Conservation (phyloP, 139 green algal genomes). For the Chlorella sp. region DNA sequence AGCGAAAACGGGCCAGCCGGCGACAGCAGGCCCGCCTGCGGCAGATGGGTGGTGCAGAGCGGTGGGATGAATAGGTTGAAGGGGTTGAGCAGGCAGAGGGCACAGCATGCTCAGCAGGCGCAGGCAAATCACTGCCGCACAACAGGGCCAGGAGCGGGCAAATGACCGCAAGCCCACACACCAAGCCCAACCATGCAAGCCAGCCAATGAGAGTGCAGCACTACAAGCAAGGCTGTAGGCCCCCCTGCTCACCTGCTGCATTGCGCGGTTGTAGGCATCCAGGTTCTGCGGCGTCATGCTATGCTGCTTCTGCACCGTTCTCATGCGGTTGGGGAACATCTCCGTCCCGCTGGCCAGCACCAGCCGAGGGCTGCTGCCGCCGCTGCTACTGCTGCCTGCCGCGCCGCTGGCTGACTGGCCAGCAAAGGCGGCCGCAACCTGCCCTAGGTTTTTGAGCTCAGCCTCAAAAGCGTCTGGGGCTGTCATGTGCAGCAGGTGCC, state of each 20-base stretch:
- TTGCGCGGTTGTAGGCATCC: constrained; percentile 22
- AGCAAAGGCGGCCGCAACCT: not conserved
- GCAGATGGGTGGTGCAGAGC: not conserved
- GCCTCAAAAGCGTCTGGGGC: not conserved
- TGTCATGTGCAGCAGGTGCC: constrained; percentile 34
- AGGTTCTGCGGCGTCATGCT: constrained; percentile 28
- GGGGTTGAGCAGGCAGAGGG: not conserved
- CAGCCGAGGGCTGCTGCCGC: not conserved
- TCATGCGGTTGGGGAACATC: constrained; percentile 32
- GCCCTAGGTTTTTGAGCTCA: not conserved
- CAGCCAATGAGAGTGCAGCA: too few species aligned
- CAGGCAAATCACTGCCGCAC: too few species aligned
- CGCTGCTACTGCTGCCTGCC: not conserved
- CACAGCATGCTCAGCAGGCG: too few species aligned
- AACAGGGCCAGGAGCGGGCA: too few species aligned
- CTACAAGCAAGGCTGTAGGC: too few species aligned
- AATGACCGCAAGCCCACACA: too few species aligned
- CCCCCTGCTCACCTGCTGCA: constrained; percentile 9
- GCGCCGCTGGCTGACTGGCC: not conserved
- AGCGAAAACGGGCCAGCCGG: not conserved
- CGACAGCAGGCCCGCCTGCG: constrained; percentile 6
- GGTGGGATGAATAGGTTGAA: not conserved
- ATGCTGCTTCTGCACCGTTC: constrained; percentile 10
- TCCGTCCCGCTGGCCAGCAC: constrained; percentile 13
- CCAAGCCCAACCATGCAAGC: too few species aligned